These are phyloP conservation scores for Daldinia vernicosa DNA, from an alignment of 495 filamentous ascomycete genomes.

Conservation along the genomic window DNA sequence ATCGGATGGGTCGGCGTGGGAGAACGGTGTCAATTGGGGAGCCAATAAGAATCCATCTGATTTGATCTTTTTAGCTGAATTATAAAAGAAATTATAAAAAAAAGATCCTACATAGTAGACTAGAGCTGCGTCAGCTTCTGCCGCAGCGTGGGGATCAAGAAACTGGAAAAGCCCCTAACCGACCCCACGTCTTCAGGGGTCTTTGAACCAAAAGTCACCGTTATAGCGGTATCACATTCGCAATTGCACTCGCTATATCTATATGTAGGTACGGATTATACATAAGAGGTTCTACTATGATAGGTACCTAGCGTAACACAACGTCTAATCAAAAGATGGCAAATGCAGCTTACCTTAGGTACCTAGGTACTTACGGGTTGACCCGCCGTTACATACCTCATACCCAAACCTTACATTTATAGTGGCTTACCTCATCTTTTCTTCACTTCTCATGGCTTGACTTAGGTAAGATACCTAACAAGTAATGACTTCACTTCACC, in stretches of 20 bases:
- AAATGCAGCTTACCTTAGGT: constrained; percentile 5
- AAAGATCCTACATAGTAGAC: constrained; percentile 18
- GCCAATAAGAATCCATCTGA: constrained; percentile 8
- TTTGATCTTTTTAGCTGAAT: constrained; percentile 17
- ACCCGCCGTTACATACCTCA: constrained; percentile 12
- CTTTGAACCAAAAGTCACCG: neutral
- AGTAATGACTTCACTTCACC: constrained; percentile 29
- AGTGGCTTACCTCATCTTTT: constrained; percentile 1
- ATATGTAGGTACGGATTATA: constrained; percentile 3
- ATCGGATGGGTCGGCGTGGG: constrained; percentile 35
- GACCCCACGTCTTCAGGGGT: constrained; percentile 7
- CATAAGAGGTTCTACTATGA: neutral
- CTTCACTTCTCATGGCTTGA: neutral
- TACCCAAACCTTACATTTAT: neutral
- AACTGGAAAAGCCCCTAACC: constrained; percentile 12
- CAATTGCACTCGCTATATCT: neutral
- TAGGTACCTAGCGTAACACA: neutral
- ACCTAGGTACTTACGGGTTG: constrained; percentile 7
- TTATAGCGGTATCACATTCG: neutral
- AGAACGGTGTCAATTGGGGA: constrained; percentile 14
- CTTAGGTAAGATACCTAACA: constrained; percentile 1
- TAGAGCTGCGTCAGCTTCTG: constrained; percentile 31
- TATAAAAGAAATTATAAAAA: neutral
- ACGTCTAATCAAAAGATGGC: neutral
- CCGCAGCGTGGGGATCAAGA: constrained; percentile 11